Evolutionary conservation across 2,329 filamentous ascomycete genomes (phyloP).

Genomic region (Trichoderma brevicompactum): DNA sequence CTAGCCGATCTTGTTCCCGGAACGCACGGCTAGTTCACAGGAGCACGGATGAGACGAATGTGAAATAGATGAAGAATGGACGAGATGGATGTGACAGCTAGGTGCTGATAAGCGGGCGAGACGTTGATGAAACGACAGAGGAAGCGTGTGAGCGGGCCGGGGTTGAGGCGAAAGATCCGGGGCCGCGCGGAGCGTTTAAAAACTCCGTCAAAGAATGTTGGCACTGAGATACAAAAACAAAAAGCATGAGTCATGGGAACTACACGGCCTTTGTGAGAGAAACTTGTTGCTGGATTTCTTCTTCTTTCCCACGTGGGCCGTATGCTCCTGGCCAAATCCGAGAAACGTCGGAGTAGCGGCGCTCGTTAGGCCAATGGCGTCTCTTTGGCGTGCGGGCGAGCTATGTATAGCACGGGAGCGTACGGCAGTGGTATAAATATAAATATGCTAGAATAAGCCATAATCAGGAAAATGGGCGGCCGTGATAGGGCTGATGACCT

Average conservation of each 20-base stretch:
- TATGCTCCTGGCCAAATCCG: too few species aligned
- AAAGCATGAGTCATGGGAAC: too few species aligned
- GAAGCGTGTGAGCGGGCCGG: constrained; percentile 6
- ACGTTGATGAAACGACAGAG: constrained; percentile 20
- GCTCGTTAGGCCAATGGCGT: too few species aligned
- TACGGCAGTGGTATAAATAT: background rate
- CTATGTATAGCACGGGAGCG: background rate
- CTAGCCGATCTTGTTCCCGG: background rate
- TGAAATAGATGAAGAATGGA: background rate
- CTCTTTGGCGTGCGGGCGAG: background rate
- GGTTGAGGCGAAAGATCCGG: background rate
- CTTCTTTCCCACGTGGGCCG: too few species aligned
- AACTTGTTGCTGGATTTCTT: too few species aligned
- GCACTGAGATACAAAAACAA: background rate
- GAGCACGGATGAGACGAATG: background rate
- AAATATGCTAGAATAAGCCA: background rate
- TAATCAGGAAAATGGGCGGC: background rate
- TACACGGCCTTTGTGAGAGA: too few species aligned
- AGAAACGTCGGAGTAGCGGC: too few species aligned
- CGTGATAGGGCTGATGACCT: background rate
- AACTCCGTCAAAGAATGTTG: background rate
- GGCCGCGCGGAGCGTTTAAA: background rate
- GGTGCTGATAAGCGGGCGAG: constrained; percentile 1
- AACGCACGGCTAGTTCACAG: background rate
- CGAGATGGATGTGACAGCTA: background rate